Percentiles rank a stretch among this genome's conserved stretches.
phyloP scores from a whole-genome alignment of 2,329 filamentous ascomycete species.

The Colletotrichum limetticola region DNA sequence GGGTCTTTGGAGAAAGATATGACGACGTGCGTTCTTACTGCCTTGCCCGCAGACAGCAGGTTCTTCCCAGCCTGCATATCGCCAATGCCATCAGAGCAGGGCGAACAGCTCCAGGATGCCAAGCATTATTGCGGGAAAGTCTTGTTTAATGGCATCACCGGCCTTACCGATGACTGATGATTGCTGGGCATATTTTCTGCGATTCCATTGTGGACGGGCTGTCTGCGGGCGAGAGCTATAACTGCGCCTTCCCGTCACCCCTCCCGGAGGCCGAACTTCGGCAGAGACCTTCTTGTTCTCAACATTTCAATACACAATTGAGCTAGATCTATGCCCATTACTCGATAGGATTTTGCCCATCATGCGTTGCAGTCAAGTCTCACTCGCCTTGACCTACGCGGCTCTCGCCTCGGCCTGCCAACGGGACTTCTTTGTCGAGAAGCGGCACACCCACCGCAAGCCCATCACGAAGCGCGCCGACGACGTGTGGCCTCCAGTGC shows the following conservation, averaged over 20 bases:
- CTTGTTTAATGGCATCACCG: conserved; percentile 18
- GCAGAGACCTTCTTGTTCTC: neutral
- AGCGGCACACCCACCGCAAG: conserved; percentile 45
- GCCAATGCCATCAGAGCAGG: neutral
- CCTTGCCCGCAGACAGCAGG: neutral
- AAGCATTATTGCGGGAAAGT: neutral
- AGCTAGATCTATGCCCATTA: neutral
- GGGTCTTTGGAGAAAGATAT: neutral
- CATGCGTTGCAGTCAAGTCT: conserved; percentile 25
- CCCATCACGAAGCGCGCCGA: conserved; percentile 44
- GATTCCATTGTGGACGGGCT: too few relatives aligned
- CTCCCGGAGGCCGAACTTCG: too few relatives aligned
- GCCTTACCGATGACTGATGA: neutral
- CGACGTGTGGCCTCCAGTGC: conserved; percentile 46
- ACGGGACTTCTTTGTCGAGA: conserved; percentile 41
- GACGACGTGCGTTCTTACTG: neutral
- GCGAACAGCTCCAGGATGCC: neutral
- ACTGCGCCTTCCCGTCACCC: neutral
- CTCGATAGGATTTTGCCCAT: neutral
- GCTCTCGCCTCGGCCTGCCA: conserved; percentile 43
- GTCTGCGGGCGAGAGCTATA: conserved; percentile 13
- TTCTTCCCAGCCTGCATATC: neutral
- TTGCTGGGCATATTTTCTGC: neutral
- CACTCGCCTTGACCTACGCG: conserved; percentile 35
- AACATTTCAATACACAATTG: neutral